phyloP scores from a whole-genome alignment of 331 rosid species.

The Stylosanthes scabra region DNA sequence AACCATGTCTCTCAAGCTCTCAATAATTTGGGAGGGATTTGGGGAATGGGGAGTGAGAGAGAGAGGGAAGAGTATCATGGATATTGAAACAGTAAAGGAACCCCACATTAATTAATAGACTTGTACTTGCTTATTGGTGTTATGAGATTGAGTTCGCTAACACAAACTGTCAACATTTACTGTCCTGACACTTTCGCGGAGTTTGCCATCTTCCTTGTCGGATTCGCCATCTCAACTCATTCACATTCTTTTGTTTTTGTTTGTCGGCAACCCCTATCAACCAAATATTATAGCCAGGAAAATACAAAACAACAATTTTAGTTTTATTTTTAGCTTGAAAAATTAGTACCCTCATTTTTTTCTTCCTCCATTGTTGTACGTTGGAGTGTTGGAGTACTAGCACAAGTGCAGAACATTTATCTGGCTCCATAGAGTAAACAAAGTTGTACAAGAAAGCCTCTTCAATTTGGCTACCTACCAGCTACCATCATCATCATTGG shows the following conservation, averaged over 20 bases:
- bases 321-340: too few relatives aligned
- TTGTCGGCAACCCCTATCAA: neutral
- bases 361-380: too few relatives aligned
- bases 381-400: too few relatives aligned
- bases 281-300: neutral
- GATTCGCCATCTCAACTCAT: slow-evolving; percentile 16
- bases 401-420: too few relatives aligned
- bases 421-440: neutral
- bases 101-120: neutral
- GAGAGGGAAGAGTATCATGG: neutral
- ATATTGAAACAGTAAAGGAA: neutral
- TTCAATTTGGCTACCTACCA: slow-evolving; percentile 2
- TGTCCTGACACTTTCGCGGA: neutral
- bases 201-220: slow-evolving; percentile 16
- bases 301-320: too few relatives aligned
- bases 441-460: neutral
- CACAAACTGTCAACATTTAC: neutral
- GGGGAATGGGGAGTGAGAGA: neutral
- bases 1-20: neutral
- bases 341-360: too few relatives aligned
- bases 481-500: neutral
- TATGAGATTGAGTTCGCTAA: neutral
- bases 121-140: neutral
- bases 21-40: neutral
- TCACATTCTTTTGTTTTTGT: neutral